Conservation (phyloP, 148 eudicot species). For the Suaeda aralocaspica region DNA sequence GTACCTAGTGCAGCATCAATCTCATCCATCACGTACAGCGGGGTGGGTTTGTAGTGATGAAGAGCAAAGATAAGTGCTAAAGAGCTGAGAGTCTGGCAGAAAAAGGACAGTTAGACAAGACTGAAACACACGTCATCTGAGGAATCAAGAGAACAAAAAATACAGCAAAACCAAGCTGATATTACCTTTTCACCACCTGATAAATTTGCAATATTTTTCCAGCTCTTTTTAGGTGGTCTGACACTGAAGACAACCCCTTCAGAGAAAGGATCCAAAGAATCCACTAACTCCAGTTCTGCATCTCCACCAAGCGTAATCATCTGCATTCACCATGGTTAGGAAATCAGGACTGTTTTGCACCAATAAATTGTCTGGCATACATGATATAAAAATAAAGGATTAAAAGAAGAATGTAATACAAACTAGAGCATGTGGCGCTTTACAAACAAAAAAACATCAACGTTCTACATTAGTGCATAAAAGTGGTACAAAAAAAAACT, state of each 20-base stretch:
- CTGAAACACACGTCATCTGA: neutral
- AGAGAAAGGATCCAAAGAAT: conserved; percentile 95
- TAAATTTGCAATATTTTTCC: conserved; percentile 95
- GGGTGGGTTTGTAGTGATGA: conserved; percentile 97
- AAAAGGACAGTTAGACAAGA: neutral
- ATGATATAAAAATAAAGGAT: neutral
- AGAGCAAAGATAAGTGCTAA: conserved; percentile 95
- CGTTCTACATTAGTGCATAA: too few relatives aligned
- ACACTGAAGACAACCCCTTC: conserved; percentile 99
- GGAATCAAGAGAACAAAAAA: neutral
- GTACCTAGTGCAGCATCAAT: conserved; percentile 98
- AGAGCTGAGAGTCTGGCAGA: conserved; percentile 85
- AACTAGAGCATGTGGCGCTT: neutral
- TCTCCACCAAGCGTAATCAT: conserved; percentile 99
- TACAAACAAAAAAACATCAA: too few relatives aligned
- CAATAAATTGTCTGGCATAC: too few relatives aligned
- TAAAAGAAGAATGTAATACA: neutral
- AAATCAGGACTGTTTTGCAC: too few relatives aligned
- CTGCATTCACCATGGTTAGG: conserved; percentile 34
- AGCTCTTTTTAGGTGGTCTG: conserved; percentile 96
- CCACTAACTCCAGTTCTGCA: conserved; percentile 97
- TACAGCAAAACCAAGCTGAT: neutral
- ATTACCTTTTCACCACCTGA: conserved; percentile 98
- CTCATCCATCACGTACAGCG: conserved; percentile 97
- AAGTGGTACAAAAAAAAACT: too few relatives aligned